A percentile compares a stretch with the other conserved stretches of the same genome.
These are phyloP conservation scores for Berberis vulgaris DNA, from an alignment of 164 flowering plant genomes.

Conservation along the genomic window DNA sequence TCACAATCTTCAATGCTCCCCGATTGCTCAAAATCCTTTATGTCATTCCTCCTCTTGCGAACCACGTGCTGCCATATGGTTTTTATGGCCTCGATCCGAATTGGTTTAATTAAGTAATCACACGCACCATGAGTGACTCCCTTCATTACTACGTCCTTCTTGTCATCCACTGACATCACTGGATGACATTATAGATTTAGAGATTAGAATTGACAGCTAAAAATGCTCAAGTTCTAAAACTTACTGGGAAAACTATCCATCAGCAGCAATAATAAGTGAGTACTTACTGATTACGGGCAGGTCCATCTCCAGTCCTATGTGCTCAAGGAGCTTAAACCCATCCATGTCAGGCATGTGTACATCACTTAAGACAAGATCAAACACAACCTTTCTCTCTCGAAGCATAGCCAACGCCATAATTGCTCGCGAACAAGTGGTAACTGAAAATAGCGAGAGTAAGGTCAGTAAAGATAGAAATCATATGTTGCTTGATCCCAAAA, in stretches of 20 bases:
- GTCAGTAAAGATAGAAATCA: no score
- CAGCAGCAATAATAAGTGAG: not conserved
- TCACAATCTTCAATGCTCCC: conserved; percentile 68
- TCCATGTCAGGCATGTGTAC: conserved; percentile 98
- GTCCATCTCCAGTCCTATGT: conserved; percentile 77
- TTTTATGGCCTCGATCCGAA: conserved; percentile 76
- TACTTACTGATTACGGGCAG: conserved; percentile 81
- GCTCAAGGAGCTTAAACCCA: conserved; percentile 85
- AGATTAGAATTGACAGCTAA: not conserved
- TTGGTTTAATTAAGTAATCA: conserved; percentile 86
- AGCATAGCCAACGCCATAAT: conserved; percentile 46
- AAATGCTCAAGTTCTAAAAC: not conserved
- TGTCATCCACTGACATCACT: conserved; percentile 98
- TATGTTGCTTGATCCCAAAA: no score
- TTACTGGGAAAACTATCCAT: not conserved
- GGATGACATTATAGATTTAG: conserved; percentile 4
- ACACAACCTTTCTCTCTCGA: conserved; percentile 45
- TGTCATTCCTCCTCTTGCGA: conserved; percentile 65
- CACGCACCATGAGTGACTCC: conserved; percentile 95
- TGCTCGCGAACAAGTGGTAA: conserved; percentile 62
- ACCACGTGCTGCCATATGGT: conserved; percentile 98
- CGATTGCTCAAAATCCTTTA: conserved; percentile 63
- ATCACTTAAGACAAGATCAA: conserved; percentile 78
- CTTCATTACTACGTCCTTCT: conserved; percentile 73
- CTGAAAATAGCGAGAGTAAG: conserved; percentile 23